phyloP scores from a whole-genome alignment of 768 basidiomycete genomes.

The Mrakia hoshinonis region DNA sequence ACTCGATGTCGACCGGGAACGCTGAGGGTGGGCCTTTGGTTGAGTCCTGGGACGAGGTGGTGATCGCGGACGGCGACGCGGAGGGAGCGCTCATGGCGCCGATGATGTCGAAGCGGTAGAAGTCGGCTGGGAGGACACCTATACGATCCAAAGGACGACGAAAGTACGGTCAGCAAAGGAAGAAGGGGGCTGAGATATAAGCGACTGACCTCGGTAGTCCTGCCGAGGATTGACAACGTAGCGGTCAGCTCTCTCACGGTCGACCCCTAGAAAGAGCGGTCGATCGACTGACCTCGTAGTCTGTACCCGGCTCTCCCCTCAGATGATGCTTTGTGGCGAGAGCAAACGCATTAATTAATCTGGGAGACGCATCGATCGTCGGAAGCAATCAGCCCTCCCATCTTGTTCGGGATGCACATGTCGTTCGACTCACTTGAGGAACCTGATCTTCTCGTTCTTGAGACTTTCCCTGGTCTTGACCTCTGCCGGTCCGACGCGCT shows the following conservation, averaged over 20 bases:
- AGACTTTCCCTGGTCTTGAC: constrained; percentile 37
- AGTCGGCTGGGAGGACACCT: constrained; percentile 57
- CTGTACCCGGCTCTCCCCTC: constrained; percentile 29
- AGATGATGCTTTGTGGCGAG: constrained; percentile 58
- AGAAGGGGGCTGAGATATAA: no score
- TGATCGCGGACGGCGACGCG: background rate
- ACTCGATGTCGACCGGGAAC: constrained; percentile 7
- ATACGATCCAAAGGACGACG: constrained; percentile 21
- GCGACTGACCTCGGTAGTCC: no score
- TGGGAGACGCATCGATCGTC: background rate
- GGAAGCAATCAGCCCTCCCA: background rate
- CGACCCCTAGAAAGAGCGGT: background rate
- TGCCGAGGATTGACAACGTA: background rate
- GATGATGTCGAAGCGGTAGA: constrained; percentile 43
- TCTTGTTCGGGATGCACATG: no score
- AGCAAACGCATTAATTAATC: constrained; percentile 58
- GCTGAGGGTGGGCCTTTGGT: constrained; percentile 31
- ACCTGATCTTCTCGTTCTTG: constrained; percentile 53
- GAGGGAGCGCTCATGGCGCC: background rate
- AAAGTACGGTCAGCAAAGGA: background rate
- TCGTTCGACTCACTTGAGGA: constrained; percentile 44
- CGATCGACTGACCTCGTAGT: constrained; percentile 2
- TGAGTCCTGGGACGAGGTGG: constrained; percentile 16
- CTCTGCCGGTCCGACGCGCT: background rate
- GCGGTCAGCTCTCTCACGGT: background rate